phyloP scores from a whole-genome alignment of 208 protist species.

The Jaenimonas drosophilae region DNA sequence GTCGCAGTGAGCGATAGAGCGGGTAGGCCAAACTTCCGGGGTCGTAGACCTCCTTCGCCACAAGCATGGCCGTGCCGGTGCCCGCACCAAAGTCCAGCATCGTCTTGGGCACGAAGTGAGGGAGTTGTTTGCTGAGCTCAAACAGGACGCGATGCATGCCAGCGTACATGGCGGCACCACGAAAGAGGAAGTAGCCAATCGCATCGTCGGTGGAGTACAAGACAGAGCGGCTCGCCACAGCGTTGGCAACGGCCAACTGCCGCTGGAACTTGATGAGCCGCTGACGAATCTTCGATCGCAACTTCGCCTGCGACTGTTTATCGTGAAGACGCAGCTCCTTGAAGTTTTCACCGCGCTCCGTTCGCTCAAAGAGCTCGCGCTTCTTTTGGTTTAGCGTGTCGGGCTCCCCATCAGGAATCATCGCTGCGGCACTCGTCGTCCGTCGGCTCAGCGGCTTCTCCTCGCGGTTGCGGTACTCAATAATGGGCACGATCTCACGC shows the following conservation, averaged over 20 bases:
- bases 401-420: conserved; percentile 76
- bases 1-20: conserved; percentile 72
- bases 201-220: conserved; percentile 76
- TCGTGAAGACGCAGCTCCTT: conserved; percentile 54
- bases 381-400: conserved; percentile 88
- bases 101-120: conserved; percentile 80
- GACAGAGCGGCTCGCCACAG: conserved; percentile 66
- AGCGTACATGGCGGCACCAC: conserved; percentile 81
- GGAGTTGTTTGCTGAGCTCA: conserved; percentile 80
- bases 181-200: conserved; percentile 84
- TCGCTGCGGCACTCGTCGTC: conserved; percentile 37
- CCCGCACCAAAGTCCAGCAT: conserved; percentile 85
- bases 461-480: conserved; percentile 82
- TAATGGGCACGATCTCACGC: conserved; percentile 81
- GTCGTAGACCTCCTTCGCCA: conserved; percentile 86
- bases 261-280: conserved; percentile 82
- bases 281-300: conserved; percentile 75
- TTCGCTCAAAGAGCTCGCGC: conserved; percentile 74
- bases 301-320: conserved; percentile 72
- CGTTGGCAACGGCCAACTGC: conserved; percentile 72
- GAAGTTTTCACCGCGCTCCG: conserved; percentile 68
- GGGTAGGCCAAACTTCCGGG: conserved; percentile 72
- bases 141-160: conserved; percentile 83
- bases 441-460: conserved; percentile 32
- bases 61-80: conserved; percentile 76